Evolutionary conservation across 1,284 basidiomycete genomes (phyloP).

Genomic region (Cerioporus squamosus): DNA sequence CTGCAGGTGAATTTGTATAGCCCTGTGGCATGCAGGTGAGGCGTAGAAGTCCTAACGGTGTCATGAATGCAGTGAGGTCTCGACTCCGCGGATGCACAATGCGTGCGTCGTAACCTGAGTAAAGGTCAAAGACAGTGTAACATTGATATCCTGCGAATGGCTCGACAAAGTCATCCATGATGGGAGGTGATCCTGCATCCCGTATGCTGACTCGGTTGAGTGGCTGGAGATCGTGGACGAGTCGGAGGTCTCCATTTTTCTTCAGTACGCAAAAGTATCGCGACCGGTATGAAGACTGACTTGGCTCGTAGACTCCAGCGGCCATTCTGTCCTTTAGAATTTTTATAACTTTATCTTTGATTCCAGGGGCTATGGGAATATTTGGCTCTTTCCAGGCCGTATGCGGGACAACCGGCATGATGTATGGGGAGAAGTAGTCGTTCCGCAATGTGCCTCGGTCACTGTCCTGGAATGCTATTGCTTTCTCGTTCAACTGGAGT

Average conservation of each 20-base stretch:
- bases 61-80: conserved; percentile 29
- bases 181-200: conserved; percentile 21
- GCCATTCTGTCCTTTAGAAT: conserved; percentile 29
- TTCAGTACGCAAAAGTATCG: conserved; percentile 37
- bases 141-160: conserved; percentile 15
- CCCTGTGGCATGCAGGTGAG: conserved; percentile 38
- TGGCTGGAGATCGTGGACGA: conserved; percentile 37
- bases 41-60: conserved; percentile 17
- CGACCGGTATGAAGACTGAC: conserved; percentile 35
- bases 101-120: conserved; percentile 10
- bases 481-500: conserved; percentile 31
- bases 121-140: conserved; percentile 17
- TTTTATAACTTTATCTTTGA: conserved; percentile 37
- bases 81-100: conserved; percentile 26
- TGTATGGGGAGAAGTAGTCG: conserved; percentile 41
- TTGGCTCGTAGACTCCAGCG: conserved; percentile 36
- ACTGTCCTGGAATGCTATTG: conserved; percentile 36
- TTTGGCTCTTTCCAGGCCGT: conserved; percentile 40
- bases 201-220: conserved; percentile 39
- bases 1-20: conserved; percentile 39
- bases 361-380: conserved; percentile 44
- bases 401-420: conserved; percentile 40
- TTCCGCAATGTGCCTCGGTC: conserved; percentile 38
- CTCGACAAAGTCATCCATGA: conserved; percentile 19
- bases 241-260: conserved; percentile 32